Evolutionary conservation across 805 yeast species (phyloP).

Genomic region (Pichia ethanolica): DNA sequence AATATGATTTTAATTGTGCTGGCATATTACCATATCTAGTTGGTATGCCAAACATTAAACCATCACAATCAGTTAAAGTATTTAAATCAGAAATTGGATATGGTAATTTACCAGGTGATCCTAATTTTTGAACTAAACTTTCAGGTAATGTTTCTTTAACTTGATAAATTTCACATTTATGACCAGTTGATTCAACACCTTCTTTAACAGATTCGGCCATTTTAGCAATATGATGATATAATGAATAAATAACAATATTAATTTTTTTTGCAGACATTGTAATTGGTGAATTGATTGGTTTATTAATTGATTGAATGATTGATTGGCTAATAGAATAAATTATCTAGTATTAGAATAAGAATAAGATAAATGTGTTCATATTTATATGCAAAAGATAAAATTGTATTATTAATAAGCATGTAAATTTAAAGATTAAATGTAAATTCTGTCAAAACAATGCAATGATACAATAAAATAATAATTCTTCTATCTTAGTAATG

Average conservation of each 20-base stretch:
- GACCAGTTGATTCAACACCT: constrained; percentile 68
- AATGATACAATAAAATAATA: too few species aligned
- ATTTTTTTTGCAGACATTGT: constrained; percentile 3
- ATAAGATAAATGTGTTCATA: too few species aligned
- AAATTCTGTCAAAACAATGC: too few species aligned
- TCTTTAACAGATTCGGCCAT: constrained; percentile 62
- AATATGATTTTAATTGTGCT: constrained; percentile 68
- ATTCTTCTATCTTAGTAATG: too few species aligned
- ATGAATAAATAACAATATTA: constrained; percentile 63
- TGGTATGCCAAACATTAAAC: constrained; percentile 78
- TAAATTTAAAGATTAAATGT: too few species aligned
- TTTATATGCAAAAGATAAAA: too few species aligned
- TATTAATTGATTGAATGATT: too few species aligned
- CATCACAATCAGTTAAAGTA: constrained; percentile 53
- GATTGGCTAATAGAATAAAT: too few species aligned
- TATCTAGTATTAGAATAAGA: too few species aligned
- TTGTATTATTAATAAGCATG: too few species aligned
- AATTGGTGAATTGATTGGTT: not conserved
- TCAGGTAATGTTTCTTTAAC: constrained; percentile 69
- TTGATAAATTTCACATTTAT: constrained; percentile 64
- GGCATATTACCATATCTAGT: constrained; percentile 80
- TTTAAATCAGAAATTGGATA: constrained; percentile 54
- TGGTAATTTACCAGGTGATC: constrained; percentile 56
- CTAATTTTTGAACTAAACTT: constrained; percentile 52
- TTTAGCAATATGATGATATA: constrained; percentile 69